Evolutionary conservation across 1,139 yeast species (phyloP).

Genomic region (Yamadazyma buinensis): DNA sequence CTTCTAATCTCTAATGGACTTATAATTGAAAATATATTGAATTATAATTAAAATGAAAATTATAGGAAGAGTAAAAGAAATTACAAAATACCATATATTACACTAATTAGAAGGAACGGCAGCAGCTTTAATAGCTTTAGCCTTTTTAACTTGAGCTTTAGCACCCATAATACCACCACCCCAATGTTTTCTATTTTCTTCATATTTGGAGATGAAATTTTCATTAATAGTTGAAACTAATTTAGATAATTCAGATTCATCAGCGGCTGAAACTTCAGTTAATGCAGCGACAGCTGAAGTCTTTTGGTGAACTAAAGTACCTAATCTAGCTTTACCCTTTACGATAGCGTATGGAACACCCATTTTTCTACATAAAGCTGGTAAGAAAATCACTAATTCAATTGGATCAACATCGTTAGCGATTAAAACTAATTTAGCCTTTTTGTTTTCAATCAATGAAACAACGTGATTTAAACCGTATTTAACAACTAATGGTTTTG

Average conservation of each 20-base stretch:
- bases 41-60: too few species aligned
- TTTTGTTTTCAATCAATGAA: conserved; percentile 93
- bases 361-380: conserved; percentile 98
- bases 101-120: conserved; percentile 19
- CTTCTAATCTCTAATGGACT: too few species aligned
- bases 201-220: conserved; percentile 89
- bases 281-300: conserved; percentile 95
- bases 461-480: conserved; percentile 99
- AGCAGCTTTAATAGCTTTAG: conserved; percentile 41
- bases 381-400: conserved; percentile 92
- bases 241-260: conserved; percentile 91
- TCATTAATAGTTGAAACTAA: conserved; percentile 88
- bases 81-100: neutral
- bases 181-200: conserved; percentile 97
- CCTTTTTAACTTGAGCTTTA: conserved; percentile 76
- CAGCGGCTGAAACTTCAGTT: conserved; percentile 91
- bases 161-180: conserved; percentile 99
- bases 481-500: conserved; percentile 94
- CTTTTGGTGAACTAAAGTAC: conserved; percentile 95
- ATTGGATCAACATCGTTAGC: conserved; percentile 99
- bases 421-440: conserved; percentile 92
- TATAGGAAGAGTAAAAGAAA: neutral
- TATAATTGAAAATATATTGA: too few species aligned
- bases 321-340: conserved; percentile 98
- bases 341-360: conserved; percentile 98